Evolutionary conservation across 2,329 filamentous ascomycete species (phyloP), one percentile per base, ranked within the genome.

Genomic region (Penicillium sp.): DNA sequence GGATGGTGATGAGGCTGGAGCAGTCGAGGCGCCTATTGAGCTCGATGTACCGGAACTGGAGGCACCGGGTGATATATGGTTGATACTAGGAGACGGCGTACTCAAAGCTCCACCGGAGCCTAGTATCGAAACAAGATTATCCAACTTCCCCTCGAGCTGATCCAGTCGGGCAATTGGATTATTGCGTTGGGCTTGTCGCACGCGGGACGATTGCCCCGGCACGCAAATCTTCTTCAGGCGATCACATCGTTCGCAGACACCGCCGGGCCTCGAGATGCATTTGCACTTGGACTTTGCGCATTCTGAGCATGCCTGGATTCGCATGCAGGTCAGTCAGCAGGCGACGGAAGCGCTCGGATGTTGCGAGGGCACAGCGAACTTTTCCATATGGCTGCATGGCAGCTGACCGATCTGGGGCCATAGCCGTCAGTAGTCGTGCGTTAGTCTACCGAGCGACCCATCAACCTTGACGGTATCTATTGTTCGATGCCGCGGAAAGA

Each of bases 161-260:
- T 64, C 62, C 22, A 59, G 46, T 11, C 57, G 57, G 11, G 62
- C 62, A 31, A 63, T 69, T 4, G 67, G 57, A 10, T 54, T 58
- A 2, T 55, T 56, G 2, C 54, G 46, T 13, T 59, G 64, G 4
- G 54, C 44, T 1, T 54, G 60, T 14, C 67, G 72, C 44, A 70
- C 73, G 37, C 77, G 71, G 2, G 9, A 73, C 62, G 27, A 75
- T 66, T 22, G 66, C 58, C 11, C 76, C 70, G 77, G 76, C 4
- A 70, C 68, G 60, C 79, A 81, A 35, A 74, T 65, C 60, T 77
- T 78, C n/a, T 74, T 72, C 1, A 81, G 63, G 4, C 79, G 78
- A 53, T 73, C 67, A 50, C 79, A 82, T 55, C 79, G 76, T 37
- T 59, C 44, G 43, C 60, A 70, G 50, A 49, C 60, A 39, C 58